A percentile compares a stretch with the other conserved stretches of the same genome.
phyloP scores from a whole-genome alignment of 148 eudicot species.

The Polygonum aviculare region DNA sequence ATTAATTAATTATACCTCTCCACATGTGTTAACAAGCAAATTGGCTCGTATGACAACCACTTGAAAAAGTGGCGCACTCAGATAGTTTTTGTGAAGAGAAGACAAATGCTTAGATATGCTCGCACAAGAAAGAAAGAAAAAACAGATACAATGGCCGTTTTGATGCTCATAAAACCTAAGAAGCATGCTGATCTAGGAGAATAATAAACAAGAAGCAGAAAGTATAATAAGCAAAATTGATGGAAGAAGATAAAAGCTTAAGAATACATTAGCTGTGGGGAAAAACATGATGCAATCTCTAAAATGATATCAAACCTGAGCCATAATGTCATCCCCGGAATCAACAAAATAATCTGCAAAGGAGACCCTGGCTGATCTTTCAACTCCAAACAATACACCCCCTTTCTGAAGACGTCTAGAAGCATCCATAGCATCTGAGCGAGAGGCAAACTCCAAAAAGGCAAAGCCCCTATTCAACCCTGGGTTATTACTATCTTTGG shows the following conservation, averaged over 20 bases:
- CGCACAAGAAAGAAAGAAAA: too few relatives aligned
- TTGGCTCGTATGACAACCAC: too few relatives aligned
- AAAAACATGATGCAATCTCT: background rate
- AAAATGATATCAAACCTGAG: conserved; percentile 57
- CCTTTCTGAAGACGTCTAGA: conserved; percentile 89
- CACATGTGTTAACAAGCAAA: background rate
- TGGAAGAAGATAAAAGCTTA: background rate
- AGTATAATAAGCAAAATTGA: background rate
- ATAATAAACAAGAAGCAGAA: background rate
- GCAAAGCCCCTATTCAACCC: conserved; percentile 95
- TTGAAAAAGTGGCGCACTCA: too few relatives aligned
- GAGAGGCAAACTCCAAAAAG: conserved; percentile 89
- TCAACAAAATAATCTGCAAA: conserved; percentile 96
- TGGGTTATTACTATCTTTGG: conserved; percentile 74
- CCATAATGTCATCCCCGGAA: conserved; percentile 98
- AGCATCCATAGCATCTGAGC: conserved; percentile 95
- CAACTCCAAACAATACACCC: conserved; percentile 83
- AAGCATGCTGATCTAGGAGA: background rate
- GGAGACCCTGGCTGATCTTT: conserved; percentile 93
- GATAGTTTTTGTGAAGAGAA: too few relatives aligned
- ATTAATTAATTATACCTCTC: background rate
- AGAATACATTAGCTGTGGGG: background rate
- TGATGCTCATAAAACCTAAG: background rate
- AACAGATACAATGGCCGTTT: background rate
- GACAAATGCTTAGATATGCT: too few relatives aligned